Base-by-base conservation (phyloP, 352 stramenopile genomes). In the Globisporangium orthogonon region DNA sequence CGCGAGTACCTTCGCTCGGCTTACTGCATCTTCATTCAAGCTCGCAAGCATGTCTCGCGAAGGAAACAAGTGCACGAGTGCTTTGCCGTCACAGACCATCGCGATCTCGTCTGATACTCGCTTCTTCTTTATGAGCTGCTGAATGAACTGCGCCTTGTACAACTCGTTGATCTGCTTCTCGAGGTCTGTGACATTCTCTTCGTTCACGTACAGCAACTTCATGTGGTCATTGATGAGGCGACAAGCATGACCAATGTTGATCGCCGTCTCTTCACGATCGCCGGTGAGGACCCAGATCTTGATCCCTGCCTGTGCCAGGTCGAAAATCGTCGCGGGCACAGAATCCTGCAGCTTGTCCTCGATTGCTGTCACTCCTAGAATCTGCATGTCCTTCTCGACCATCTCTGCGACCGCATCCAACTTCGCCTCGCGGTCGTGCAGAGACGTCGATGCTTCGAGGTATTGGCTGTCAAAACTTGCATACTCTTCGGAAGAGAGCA, bases 251-350 rank as follows among this genome's bases (percentile, higher is more conserved):
- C 76, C 78, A 33, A 98, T 98, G 62, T 98, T 98, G 62, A 98
- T 97, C 28, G 93, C 93, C 0, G 93, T 98, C 62, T 98, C 93
- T 59, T 95, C 69, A 58, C 97, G 97, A 71, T 98, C 93, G 17
- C 92, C 92, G 1, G 93, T 98, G 18, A 98, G 76, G 71, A 98
- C 92, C 89, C 91, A 98, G 37, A 98, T 84, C 61, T 97, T 95
- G 50, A 98, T 97, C n/a, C 92, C 92, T 3, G 91, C 92, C 35
- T 86, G 65, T 4, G 83, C 79, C 5, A 98, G 72, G 47, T 85
- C 81, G 40, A 77, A 83, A 46, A 98, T 98, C 29, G 87, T 74
- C 45, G 78, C 68, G 1, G 89, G 88, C 3, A 98, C 92, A 18
- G 86, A 89, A 15, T 85, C 77, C 58, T 98, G 92, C 4, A 98